These are phyloP conservation scores for Hawksworthiomyces lignivorus DNA, from an alignment of 2,329 filamentous ascomycete genomes.

Conservation along the genomic window DNA sequence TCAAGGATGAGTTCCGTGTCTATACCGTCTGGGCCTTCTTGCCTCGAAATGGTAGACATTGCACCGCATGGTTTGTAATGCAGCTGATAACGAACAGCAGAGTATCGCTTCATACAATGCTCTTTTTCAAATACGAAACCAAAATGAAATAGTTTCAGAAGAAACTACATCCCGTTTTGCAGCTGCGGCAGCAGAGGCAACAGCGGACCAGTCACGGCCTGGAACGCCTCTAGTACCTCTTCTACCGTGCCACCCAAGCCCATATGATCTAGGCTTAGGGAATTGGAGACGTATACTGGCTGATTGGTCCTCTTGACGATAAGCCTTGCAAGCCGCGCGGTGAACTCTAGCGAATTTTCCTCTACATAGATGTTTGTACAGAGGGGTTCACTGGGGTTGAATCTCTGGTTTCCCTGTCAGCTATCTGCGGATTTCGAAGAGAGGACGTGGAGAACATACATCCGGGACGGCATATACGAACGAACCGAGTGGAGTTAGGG, in stretches of 20 bases:
- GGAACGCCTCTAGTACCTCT: slow-evolving; percentile 89
- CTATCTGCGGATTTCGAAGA: no score
- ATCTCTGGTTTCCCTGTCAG: slow-evolving; percentile 29
- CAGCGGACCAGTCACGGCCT: slow-evolving; percentile 63
- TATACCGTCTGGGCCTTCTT: no score
- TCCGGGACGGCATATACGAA: slow-evolving; percentile 93
- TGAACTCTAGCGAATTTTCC: slow-evolving; percentile 75
- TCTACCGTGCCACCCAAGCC: slow-evolving; percentile 76
- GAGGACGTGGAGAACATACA: no score
- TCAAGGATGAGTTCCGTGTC: no score
- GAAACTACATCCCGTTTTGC: slow-evolving; percentile 1
- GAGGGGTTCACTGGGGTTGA: slow-evolving; percentile 54
- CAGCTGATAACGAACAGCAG: no score
- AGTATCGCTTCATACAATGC: no score
- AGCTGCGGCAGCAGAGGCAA: slow-evolving; percentile 41
- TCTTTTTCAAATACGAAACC: no score
- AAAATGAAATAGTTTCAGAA: no score
- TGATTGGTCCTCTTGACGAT: slow-evolving; percentile 63
- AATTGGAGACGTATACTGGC: slow-evolving; percentile 87
- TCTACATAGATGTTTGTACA: slow-evolving; percentile 73
- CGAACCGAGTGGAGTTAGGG: slow-evolving; percentile 62
- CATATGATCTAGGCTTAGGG: slow-evolving; percentile 65
- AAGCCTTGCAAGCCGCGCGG: slow-evolving; percentile 75
- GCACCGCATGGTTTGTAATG: no score
- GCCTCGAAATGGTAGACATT: no score